Percentiles rank a stretch among this genome's conserved stretches.
Conservation (phyloP, 2,329 filamentous ascomycete species). For the Alternaria arborescens region DNA sequence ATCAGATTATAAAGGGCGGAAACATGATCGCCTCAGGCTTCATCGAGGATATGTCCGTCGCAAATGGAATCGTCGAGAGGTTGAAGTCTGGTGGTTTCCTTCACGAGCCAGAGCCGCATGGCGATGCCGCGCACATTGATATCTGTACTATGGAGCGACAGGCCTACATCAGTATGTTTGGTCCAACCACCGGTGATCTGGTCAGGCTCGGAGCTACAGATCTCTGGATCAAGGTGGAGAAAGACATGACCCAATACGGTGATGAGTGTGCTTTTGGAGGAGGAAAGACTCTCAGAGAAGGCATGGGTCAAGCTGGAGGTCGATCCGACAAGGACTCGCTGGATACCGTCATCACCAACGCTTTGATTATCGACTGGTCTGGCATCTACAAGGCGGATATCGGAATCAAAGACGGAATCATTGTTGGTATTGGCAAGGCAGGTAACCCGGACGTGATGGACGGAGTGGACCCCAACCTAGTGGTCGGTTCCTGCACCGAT, state of each 20-base stretch:
- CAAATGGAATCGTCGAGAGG: slow-evolving; percentile 71
- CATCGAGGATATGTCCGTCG: slow-evolving; percentile 69
- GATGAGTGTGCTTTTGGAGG: slow-evolving; percentile 97
- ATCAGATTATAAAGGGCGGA: slow-evolving; percentile 81
- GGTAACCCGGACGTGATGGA: slow-evolving; percentile 98
- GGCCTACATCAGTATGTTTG: slow-evolving; percentile 88
- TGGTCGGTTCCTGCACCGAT: slow-evolving; percentile 89
- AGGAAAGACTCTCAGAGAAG: slow-evolving; percentile 91
- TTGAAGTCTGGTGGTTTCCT: slow-evolving; percentile 79
- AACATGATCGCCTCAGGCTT: slow-evolving; percentile 79
- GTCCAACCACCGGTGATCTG: slow-evolving; percentile 87
- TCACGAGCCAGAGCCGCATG: slow-evolving; percentile 73
- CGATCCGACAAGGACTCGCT: slow-evolving; percentile 74
- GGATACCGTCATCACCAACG: slow-evolving; percentile 89
- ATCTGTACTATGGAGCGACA: slow-evolving; percentile 76
- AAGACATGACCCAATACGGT: slow-evolving; percentile 82
- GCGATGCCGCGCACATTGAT: slow-evolving; percentile 65
- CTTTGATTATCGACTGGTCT: slow-evolving; percentile 86
- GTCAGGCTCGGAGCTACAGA: slow-evolving; percentile 84
- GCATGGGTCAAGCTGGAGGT: slow-evolving; percentile 92
- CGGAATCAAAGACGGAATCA: slow-evolving; percentile 85
- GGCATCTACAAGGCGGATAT: slow-evolving; percentile 98
- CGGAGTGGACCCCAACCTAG: slow-evolving; percentile 77
- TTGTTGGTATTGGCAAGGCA: slow-evolving; percentile 90
- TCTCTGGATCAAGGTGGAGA: slow-evolving; percentile 90